Conservation (phyloP, 2,329 filamentous ascomycete species). For the Aspergillus sergii region DNA sequence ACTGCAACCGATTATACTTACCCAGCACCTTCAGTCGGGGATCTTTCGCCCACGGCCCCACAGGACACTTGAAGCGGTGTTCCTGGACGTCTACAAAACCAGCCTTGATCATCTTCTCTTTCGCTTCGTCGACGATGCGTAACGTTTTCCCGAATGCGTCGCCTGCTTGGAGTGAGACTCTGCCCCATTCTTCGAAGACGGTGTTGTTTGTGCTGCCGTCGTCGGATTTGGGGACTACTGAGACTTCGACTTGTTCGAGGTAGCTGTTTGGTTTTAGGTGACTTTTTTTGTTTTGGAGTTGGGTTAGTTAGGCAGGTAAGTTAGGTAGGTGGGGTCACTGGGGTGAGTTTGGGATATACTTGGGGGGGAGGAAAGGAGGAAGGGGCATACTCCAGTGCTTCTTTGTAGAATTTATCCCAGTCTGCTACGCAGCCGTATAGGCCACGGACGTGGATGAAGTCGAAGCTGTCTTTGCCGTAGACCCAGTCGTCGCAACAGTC, state of each 20-base stretch:
- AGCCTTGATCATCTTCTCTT: conserved; percentile 24
- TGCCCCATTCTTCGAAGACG: conserved; percentile 29
- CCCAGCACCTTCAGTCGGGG: conserved; percentile 24
- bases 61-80: conserved; percentile 27
- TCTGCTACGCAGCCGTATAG: conserved; percentile 49
- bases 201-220: conserved; percentile 39
- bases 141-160: conserved; percentile 35
- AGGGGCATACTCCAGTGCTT: conserved; percentile 28
- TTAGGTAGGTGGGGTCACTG: neutral
- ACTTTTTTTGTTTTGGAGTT: conserved; percentile 13
- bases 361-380: conserved; percentile 7
- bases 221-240: conserved; percentile 41
- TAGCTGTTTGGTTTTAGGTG: conserved; percentile 41
- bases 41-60: conserved; percentile 25
- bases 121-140: conserved; percentile 28
- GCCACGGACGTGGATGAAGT: conserved; percentile 51
- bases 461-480: conserved; percentile 36
- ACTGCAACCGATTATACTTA: conserved; percentile 25
- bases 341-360: neutral
- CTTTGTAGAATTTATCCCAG: conserved; percentile 45
- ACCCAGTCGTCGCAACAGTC: conserved; percentile 43
- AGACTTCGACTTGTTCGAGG: conserved; percentile 45
- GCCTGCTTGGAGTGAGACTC: conserved; percentile 17
- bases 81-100: conserved; percentile 31
- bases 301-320: neutral